These are phyloP conservation scores for Ensete glaucum DNA, from an alignment of 176 grass and related monocot genomes.

Conservation along the genomic window DNA sequence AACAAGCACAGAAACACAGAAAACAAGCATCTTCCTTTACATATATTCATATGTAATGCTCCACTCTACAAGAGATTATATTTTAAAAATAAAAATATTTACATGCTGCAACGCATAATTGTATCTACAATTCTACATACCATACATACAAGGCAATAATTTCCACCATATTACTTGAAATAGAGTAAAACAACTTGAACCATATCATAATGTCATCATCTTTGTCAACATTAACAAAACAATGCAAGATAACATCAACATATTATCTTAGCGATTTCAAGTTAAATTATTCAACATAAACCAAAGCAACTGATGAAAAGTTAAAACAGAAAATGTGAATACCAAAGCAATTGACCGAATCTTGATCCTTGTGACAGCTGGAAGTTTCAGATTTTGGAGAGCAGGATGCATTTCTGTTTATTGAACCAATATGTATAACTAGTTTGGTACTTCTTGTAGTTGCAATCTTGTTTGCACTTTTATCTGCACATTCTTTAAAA, in stretches of 20 bases:
- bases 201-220: background rate
- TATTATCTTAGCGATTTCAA: too few species aligned
- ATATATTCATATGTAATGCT: background rate
- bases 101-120: too few species aligned
- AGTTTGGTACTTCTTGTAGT: conserved; percentile 68
- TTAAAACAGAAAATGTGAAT: conserved; percentile 15
- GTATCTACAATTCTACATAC: too few species aligned
- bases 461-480: conserved; percentile 52
- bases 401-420: conserved; percentile 62
- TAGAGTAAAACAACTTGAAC: too few species aligned
- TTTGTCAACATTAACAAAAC: background rate
- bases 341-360: conserved; percentile 47
- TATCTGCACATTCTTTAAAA: conserved; percentile 47
- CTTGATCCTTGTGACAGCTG: conserved; percentile 70
- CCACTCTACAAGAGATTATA: background rate
- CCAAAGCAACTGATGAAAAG: conserved; percentile 21
- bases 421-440: conserved; percentile 82
- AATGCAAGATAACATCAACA: too few species aligned
- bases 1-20: background rate
- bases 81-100: too few species aligned
- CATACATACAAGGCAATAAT: too few species aligned
- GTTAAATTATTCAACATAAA: conserved; percentile 11
- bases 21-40: background rate
- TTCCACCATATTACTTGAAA: too few species aligned
- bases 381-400: conserved; percentile 74